Evolutionary conservation across 805 yeast species (phyloP).

Genomic region (Candida sphagnicola): DNA sequence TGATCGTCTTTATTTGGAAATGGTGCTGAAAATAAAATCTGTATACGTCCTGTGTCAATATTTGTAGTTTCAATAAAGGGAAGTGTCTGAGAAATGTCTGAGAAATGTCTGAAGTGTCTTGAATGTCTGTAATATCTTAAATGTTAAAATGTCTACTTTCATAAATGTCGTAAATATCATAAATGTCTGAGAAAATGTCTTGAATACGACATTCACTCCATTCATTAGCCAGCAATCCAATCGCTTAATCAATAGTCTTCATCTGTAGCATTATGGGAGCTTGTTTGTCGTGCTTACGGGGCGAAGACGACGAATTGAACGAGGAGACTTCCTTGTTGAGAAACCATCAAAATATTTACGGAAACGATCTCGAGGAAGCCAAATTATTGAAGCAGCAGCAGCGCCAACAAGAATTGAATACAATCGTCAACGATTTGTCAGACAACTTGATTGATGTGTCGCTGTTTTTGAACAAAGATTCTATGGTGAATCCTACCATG

Average conservation of each 20-base stretch:
- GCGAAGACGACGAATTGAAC: constrained; percentile 33
- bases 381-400: constrained; percentile 36
- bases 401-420: constrained; percentile 44
- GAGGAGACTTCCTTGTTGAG: constrained; percentile 37
- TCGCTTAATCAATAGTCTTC: background rate
- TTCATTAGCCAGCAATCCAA: background rate
- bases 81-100: too few species aligned
- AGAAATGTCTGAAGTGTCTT: too few species aligned
- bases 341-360: constrained; percentile 19
- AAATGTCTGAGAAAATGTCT: too few species aligned
- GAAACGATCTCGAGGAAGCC: constrained; percentile 35
- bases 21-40: too few species aligned
- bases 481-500: background rate
- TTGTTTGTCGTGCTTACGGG: constrained; percentile 44
- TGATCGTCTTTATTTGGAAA: too few species aligned
- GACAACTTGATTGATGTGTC: constrained; percentile 36
- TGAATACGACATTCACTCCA: too few species aligned
- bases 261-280: constrained; percentile 34
- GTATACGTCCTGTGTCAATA: too few species aligned
- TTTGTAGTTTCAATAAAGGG: too few species aligned
- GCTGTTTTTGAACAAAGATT: constrained; percentile 20
- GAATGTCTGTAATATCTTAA: too few species aligned
- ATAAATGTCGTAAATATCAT: too few species aligned
- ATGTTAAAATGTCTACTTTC: too few species aligned
- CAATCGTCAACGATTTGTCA: constrained; percentile 41